phyloP scores from a whole-genome alignment of 1,284 basidiomycete species.

The Apiotrichum gracile region DNA sequence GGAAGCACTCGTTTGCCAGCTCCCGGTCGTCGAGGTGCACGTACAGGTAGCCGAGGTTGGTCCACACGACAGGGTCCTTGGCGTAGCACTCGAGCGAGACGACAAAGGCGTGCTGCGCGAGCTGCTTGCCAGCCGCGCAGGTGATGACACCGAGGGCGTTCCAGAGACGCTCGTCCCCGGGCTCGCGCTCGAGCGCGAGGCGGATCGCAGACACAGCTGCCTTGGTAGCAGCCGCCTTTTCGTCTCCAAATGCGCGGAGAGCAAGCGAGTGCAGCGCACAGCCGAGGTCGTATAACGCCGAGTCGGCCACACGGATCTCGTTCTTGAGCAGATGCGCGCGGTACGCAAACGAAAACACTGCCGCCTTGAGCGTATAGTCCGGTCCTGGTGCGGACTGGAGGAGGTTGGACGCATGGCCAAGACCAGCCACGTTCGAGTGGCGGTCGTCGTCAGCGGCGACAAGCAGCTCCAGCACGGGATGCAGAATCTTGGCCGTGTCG shows the following conservation, averaged over 20 bases:
- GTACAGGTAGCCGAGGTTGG: slow-evolving; percentile 84
- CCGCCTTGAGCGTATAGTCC: slow-evolving; percentile 53
- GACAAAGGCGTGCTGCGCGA: slow-evolving; percentile 87
- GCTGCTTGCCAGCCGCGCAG: slow-evolving; percentile 31
- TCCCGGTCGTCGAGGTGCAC: slow-evolving; percentile 73
- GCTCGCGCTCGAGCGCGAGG: slow-evolving; percentile 68
- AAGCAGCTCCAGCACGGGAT: slow-evolving; percentile 35
- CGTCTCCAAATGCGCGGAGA: slow-evolving; percentile 28
- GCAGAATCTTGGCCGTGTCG: slow-evolving; percentile 26
- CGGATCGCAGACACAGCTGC: slow-evolving; percentile 63
- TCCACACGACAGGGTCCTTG: slow-evolving; percentile 78
- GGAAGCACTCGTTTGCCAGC: slow-evolving; percentile 79
- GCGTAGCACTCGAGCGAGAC: slow-evolving; percentile 77
- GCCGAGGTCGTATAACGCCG: slow-evolving; percentile 72
- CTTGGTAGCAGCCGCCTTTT: slow-evolving; percentile 48
- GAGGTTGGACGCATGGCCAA: slow-evolving; percentile 37
- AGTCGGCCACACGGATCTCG: slow-evolving; percentile 54
- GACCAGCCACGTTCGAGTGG: slow-evolving; percentile 30
- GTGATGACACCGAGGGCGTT: slow-evolving; percentile 49
- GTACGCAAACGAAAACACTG: slow-evolving; percentile 66
- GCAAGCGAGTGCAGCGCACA: slow-evolving; percentile 58
- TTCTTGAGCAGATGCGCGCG: slow-evolving; percentile 63
- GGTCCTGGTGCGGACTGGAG: slow-evolving; percentile 21
- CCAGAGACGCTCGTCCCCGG: slow-evolving; percentile 75
- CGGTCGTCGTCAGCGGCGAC: slow-evolving; percentile 40